Evolutionary conservation across 2,329 filamentous ascomycete species (phyloP), one percentile per base, ranked within the genome.

Genomic region (Colletotrichum navitas): DNA sequence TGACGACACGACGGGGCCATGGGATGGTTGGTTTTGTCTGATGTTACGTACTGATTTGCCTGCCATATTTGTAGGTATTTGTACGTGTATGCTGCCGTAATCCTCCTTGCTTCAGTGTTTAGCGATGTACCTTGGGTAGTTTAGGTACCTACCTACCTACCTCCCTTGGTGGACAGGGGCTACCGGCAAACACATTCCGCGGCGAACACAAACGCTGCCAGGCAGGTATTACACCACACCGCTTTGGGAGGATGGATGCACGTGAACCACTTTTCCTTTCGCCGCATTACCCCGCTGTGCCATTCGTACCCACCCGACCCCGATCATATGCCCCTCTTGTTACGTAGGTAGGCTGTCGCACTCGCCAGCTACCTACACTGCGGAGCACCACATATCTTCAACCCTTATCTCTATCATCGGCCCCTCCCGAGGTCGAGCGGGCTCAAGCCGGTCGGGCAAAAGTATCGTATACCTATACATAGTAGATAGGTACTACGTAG

Each of bases 101-200:
- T 34, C 34, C 34, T 36, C 8, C 5, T 36, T 36, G 7, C 34
- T 36, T 3, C 11, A 11, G 34, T 36, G 34, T 8, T 36, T 41
- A 6, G 39, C 12, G 14, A 41, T 14, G 39, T 16, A 18, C 4
- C 3, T 41, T n/a, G n/a, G 36, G 36, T 39, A 39, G n/a, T n/a
- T n/a, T 1, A 12, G 36, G 10, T 39, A 39, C 36, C 2, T 39
- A 1, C 2, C 29, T 29, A 29, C 29, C 29, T 29, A 29, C 29
- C 29, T 29, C 2, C 29, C 29, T 29, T 29, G 29, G 29, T 29
- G 4, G 29, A 29, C 34, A 36, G 34, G 34, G 34, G 6, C 45
- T 45, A 34, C 43, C 68, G 68, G 68, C 68, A 71, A 71, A 72
- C 49, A 18, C 45, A 24, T 43, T n/a, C 68, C 65, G 65, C 65